phyloP scores from a whole-genome alignment of 495 filamentous ascomycete species.

The Hamigera avellanea region DNA sequence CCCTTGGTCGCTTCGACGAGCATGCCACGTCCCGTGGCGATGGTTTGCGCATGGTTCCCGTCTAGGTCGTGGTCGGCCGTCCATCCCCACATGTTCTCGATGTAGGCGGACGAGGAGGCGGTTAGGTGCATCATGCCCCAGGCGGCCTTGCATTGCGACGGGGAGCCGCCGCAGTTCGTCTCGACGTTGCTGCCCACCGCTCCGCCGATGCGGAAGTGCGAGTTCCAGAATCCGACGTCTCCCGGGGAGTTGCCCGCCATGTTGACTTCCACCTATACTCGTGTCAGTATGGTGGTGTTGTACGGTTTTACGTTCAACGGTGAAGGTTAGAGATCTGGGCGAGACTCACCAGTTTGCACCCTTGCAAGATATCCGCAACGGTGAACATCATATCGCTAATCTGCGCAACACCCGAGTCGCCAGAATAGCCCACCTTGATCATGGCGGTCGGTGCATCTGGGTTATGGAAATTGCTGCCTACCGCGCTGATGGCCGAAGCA shows the following conservation, averaged over 20 bases:
- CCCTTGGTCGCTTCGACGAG: slow-evolving; percentile 34
- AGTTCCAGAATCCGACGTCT: slow-evolving; percentile 47
- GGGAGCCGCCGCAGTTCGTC: slow-evolving; percentile 22
- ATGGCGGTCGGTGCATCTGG: slow-evolving; percentile 38
- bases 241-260: slow-evolving; percentile 37
- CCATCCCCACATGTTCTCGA: slow-evolving; percentile 51
- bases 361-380: slow-evolving; percentile 37
- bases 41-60: slow-evolving; percentile 21
- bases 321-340: neutral
- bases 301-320: neutral
- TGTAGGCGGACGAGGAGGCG: slow-evolving; percentile 34
- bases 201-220: slow-evolving; percentile 42
- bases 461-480: slow-evolving; percentile 42
- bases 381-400: slow-evolving; percentile 48
- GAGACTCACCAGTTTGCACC: slow-evolving; percentile 31
- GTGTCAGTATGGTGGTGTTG: neutral
- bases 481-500: slow-evolving; percentile 34
- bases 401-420: slow-evolving; percentile 44
- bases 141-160: slow-evolving; percentile 37
- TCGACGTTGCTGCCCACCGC: slow-evolving; percentile 31
- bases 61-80: slow-evolving; percentile 43
- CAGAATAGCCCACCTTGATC: slow-evolving; percentile 44
- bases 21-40: slow-evolving; percentile 38
- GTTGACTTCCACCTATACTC: slow-evolving; percentile 31
- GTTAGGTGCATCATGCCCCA: slow-evolving; percentile 39